Evolutionary conservation across 2,329 filamentous ascomycete genomes (phyloP), one percentile per base, ranked within the genome.

Genomic region (Aspergillus fumigatiaffinis): DNA sequence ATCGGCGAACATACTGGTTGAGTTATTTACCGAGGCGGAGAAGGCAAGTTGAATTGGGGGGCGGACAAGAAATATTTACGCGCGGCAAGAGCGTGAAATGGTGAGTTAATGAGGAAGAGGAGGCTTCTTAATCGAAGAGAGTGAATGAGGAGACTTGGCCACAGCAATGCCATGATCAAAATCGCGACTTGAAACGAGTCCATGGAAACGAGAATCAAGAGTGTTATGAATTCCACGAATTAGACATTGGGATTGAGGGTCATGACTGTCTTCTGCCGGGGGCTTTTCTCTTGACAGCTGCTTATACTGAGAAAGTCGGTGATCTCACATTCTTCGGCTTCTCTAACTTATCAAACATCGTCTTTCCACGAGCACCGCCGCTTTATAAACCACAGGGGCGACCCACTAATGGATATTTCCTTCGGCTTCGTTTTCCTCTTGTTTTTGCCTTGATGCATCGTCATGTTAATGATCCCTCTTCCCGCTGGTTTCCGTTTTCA

Each of bases 381-480:
- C 58, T 59, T 59, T 66, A 70, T 72, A 73, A 66, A 73, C 55
- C 71, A 71, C 60, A 38, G 68, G 71, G 71, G 70, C 70, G 62
- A 71, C 69, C 71, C 68, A 61, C 59, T 72, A 72, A 71, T 71
- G 51, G 59, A 57, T 54, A 54, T 63, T 59, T 60, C 59, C 52
- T 53, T 20, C 26, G 21, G 50, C 20, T 35, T 51, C 29, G 50
- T 51, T 51, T 51, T 29, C 26, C 23, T n/a, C 12, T 23, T 47
- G 54, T 52, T 41, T 17, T 53, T 50, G 12, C 51, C 28, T 51
- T 49, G 29, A 52, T 52, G 25, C 50, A 48, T 46, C 41, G 21
- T 53, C 28, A 47, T 57, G 26, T 50, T 56, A 46, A 56, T 61
- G 14, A 49, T 48, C 49, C 21, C 50, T 44, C 21, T 50, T 28